Evolutionary conservation across 352 stramenopile genomes (phyloP).

Genomic region (Pythium coloratum): DNA sequence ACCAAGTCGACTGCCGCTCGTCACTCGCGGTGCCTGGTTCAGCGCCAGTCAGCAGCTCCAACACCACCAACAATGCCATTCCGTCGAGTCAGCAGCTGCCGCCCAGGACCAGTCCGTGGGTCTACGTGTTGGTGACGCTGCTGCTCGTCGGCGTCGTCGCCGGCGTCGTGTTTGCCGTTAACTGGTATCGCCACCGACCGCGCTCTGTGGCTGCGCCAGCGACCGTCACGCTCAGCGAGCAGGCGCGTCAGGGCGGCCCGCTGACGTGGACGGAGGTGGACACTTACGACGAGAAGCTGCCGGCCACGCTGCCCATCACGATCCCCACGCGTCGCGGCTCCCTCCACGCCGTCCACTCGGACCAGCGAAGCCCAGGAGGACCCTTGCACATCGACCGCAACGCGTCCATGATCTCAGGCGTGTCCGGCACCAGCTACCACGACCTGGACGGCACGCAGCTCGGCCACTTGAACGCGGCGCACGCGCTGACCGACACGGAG

Average conservation of each 20-base stretch:
- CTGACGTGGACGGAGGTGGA: slow-evolving; percentile 37
- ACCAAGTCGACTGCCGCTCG: slow-evolving; percentile 13
- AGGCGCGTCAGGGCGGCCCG: not conserved
- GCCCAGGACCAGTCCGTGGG: slow-evolving; percentile 25
- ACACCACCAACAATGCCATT: not conserved
- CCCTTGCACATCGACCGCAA: slow-evolving; percentile 35
- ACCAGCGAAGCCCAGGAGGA: not conserved
- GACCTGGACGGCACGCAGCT: slow-evolving; percentile 32
- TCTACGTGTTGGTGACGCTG: slow-evolving; percentile 41
- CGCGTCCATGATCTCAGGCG: slow-evolving; percentile 43
- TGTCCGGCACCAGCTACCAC: slow-evolving; percentile 46
- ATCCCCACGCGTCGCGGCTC: slow-evolving; percentile 9
- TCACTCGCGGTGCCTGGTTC: not conserved
- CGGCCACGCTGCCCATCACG: slow-evolving; percentile 19
- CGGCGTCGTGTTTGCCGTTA: slow-evolving; percentile 40
- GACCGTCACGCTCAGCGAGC: slow-evolving; percentile 10
- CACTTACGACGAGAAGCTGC: slow-evolving; percentile 28
- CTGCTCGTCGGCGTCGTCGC: slow-evolving; percentile 33
- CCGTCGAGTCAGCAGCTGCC: not conserved
- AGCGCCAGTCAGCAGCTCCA: not conserved
- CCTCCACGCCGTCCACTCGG: not conserved
- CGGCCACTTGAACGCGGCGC: slow-evolving; percentile 26
- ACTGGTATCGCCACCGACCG: slow-evolving; percentile 55
- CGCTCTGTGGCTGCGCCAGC: slow-evolving; percentile 30
- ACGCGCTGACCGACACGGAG: slow-evolving; percentile 45